phyloP scores from a whole-genome alignment of 2,329 filamentous ascomycete genomes.

The Fusarium xylarioides region DNA sequence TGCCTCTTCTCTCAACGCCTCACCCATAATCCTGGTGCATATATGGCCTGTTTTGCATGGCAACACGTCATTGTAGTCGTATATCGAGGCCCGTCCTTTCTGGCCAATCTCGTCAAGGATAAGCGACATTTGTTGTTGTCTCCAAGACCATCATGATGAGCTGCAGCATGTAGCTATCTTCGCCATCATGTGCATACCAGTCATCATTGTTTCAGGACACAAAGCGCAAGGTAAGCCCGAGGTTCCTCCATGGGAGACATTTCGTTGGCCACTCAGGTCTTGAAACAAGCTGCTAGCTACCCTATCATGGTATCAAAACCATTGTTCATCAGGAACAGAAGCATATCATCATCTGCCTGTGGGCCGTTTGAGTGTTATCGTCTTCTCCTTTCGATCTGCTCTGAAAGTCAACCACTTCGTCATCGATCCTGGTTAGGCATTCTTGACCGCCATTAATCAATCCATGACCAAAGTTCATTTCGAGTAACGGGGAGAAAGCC shows the following conservation, averaged over 20 bases:
- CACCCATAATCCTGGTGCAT: not conserved
- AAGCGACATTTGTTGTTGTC: not conserved
- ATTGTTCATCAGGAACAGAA: not conserved
- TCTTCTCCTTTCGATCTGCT: constrained; percentile 2
- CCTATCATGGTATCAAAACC: not conserved
- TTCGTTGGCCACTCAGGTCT: not conserved
- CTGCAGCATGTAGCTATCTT: not conserved
- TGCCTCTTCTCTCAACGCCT: constrained; percentile 21
- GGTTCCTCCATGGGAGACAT: not conserved
- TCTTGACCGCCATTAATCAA: constrained; percentile 29
- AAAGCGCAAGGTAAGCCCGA: not conserved
- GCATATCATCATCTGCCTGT: not conserved
- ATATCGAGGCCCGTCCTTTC: not conserved
- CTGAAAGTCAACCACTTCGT: not conserved
- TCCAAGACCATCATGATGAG: not conserved
- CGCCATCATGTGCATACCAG: not conserved
- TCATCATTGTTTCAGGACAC: not conserved
- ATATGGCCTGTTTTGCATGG: not conserved
- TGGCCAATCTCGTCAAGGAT: not conserved
- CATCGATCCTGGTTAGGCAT: constrained; percentile 1
- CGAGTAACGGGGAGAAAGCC: not conserved
- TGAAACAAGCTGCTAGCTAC: not conserved
- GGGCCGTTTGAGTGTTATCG: not conserved
- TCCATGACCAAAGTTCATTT: not conserved
- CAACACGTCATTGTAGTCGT: not conserved